phyloP scores from a whole-genome alignment of 768 basidiomycete genomes.

The Boletus vinaceobasis region DNA sequence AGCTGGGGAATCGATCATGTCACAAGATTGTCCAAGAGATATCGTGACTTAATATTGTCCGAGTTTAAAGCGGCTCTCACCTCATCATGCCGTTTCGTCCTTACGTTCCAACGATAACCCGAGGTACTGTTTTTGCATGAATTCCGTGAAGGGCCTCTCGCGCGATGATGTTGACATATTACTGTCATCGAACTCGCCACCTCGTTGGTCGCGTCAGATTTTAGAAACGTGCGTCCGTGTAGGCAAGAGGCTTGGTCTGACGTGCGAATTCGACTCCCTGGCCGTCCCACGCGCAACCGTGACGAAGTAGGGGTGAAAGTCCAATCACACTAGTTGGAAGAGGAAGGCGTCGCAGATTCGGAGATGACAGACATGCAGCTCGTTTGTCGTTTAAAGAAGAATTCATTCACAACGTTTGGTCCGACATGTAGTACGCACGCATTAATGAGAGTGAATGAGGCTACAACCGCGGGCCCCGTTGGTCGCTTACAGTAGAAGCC shows the following conservation, averaged over 20 bases:
- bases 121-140: background rate
- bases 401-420: background rate
- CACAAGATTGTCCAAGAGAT: background rate
- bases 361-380: slow-evolving; percentile 5
- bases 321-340: background rate
- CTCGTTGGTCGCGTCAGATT: background rate
- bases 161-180: background rate
- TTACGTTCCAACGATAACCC: slow-evolving; percentile 7
- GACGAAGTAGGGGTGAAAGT: background rate
- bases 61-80: background rate
- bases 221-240: background rate
- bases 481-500: slow-evolving; percentile 14
- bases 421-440: background rate
- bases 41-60: background rate
- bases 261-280: slow-evolving; percentile 12
- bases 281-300: slow-evolving; percentile 19
- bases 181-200: background rate
- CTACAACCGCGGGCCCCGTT: slow-evolving; percentile 17
- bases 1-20: slow-evolving; percentile 1
- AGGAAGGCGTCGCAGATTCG: background rate
- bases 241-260: background rate
- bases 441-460: slow-evolving; percentile 7
- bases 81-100: background rate
- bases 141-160: slow-evolving; percentile 1
- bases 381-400: background rate